phyloP scores from a whole-genome alignment of 345 rosid species.

The Salix dunnii region DNA sequence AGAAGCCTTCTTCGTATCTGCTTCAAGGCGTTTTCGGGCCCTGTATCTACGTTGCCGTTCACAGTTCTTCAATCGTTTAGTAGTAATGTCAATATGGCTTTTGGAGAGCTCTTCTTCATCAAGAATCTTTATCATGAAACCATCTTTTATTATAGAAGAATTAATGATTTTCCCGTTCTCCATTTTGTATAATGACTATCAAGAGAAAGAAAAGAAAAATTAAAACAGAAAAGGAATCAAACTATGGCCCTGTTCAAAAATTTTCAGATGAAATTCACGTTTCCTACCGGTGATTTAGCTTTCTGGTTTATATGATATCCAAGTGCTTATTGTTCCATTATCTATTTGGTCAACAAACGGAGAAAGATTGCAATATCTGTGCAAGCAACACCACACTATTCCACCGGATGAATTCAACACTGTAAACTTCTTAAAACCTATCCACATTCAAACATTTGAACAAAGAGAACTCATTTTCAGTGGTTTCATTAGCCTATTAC shows the following conservation, averaged over 20 bases:
- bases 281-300: conserved; percentile 3
- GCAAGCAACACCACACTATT: background rate
- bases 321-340: background rate
- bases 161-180: conserved; percentile 38
- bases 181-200: conserved; percentile 15
- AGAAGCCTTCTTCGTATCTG: conserved; percentile 27
- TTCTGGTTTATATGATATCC: conserved; percentile 6
- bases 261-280: background rate
- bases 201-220: background rate
- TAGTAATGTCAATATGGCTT: conserved; percentile 32
- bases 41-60: conserved; percentile 79
- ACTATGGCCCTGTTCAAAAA: background rate
- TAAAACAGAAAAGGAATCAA: background rate
- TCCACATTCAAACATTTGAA: background rate
- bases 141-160: conserved; percentile 12
- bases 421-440: background rate
- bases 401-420: background rate
- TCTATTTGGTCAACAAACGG: background rate
- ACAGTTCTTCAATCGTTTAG: conserved; percentile 68
- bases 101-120: conserved; percentile 25
- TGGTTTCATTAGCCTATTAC: background rate
- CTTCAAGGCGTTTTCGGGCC: conserved; percentile 65
- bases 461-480: background rate
- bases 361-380: background rate
- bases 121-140: conserved; percentile 24